A percentile compares a stretch with the other conserved stretches of the same genome.
phyloP scores from a whole-genome alignment of 495 filamentous ascomycete species.

The Thozetella sp. region DNA sequence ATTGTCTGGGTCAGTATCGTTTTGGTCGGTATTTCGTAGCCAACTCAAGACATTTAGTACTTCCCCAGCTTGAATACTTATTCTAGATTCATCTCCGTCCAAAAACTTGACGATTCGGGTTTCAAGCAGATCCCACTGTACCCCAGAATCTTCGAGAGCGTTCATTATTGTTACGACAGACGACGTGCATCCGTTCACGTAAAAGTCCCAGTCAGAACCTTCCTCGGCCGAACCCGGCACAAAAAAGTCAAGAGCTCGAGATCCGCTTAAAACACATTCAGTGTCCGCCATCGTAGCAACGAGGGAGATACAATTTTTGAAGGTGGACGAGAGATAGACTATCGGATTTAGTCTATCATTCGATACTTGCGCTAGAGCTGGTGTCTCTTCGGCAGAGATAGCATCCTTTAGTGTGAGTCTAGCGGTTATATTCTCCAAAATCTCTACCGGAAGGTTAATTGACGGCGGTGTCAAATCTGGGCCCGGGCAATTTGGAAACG shows the following conservation, averaged over 20 bases:
- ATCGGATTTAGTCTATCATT: not conserved
- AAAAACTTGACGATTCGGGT: not conserved
- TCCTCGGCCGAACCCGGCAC: not conserved
- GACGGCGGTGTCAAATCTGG: too few relatives aligned
- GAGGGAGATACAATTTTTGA: not conserved
- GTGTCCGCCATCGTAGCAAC: not conserved
- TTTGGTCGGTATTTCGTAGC: not conserved
- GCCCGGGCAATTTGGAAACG: too few relatives aligned
- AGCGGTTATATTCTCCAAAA: not conserved
- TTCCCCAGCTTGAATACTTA: not conserved
- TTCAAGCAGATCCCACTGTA: constrained; percentile 4
- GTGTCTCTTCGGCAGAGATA: not conserved
- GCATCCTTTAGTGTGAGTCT: not conserved
- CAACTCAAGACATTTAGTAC: not conserved
- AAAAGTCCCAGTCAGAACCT: constrained; percentile 5
- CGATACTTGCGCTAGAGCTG: not conserved
- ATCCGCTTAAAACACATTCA: constrained; percentile 7
- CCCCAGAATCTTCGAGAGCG: constrained; percentile 1
- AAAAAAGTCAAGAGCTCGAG: constrained; percentile 2
- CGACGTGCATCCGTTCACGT: constrained; percentile 1
- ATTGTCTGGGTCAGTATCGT: too few relatives aligned
- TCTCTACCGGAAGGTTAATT: not conserved
- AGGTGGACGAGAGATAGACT: constrained; percentile 4
- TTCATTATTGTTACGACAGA: not conserved
- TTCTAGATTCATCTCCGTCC: not conserved